Base-by-base conservation (phyloP, 2,329 filamentous ascomycete genomes). In the Simplicillium aogashimaense region DNA sequence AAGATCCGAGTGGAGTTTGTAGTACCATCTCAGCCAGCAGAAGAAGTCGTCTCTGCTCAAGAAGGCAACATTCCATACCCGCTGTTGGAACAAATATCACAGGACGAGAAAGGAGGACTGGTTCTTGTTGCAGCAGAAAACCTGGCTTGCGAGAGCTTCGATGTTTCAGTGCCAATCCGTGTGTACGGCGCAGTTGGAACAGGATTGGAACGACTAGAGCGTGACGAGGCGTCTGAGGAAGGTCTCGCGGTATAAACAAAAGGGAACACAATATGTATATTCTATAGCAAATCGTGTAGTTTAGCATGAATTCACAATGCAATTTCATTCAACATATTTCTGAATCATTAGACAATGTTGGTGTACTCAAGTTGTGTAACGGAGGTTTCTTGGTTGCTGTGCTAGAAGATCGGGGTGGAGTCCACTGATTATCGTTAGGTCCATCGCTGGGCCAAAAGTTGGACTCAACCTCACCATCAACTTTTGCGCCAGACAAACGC, bases 1-100 rank as follows among this genome's bases (percentile, higher is more conserved):
- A 85, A 83, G 57, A 68, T 98, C 29, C 72, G 86, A 2, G 78
- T 98, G 43, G 89, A 97, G 61, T 98, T 98, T 61, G 88, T 95
- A 18, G 90, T 90, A 6, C 81, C 85, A 6, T 76, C 72, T 14
- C 56, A 73, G 31, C 49, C 54, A 33, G 45, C 45, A 10, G 53
- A 53, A 15, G 44, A 43, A 10, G 40, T 49, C 20, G 45, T 42
- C 2, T 36, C 43, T 25, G 45, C 44, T n/a, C 51, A 52, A 13
- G 34, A 45, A 47, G 10, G 49, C 45, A 28, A 45, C 41, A 14
- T 44, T 49, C 12, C 60, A 11, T 35, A 57, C 33, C 70, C 73
- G 4, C 60, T 95, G n/a, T 62, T 95, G 32, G 89, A 95, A 56
- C 78, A 86, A 51, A 75, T 92, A 10, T 81, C 81, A 7, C 74